These are phyloP conservation scores for Orychophragmus violaceus DNA, from an alignment of 345 rosid species.

Conservation along the genomic window DNA sequence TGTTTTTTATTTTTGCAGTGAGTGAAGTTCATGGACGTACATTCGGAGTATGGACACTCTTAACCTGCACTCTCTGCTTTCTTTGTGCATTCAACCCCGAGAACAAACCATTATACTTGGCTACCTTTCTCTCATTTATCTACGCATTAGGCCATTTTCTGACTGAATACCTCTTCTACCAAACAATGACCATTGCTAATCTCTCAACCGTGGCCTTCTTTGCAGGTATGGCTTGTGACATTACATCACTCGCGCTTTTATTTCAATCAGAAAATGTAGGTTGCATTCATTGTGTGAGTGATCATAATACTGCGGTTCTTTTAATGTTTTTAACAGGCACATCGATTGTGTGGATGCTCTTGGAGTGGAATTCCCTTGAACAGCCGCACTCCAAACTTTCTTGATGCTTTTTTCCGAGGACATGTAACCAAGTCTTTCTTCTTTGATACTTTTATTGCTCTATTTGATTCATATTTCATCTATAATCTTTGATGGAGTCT, in stretches of 20 bases:
- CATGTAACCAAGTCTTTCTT: background rate
- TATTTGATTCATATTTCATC: background rate
- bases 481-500: background rate
- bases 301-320: background rate
- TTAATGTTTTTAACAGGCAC: slow-evolving; percentile 41
- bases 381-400: slow-evolving; percentile 26
- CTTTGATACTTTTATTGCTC: background rate
- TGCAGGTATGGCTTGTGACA: slow-evolving; percentile 52
- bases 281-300: background rate
- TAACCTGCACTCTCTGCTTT: slow-evolving; percentile 90
- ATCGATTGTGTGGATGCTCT: slow-evolving; percentile 83
- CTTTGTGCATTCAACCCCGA: slow-evolving; percentile 90
- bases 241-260: slow-evolving; percentile 9
- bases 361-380: slow-evolving; percentile 67
- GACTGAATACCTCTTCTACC: slow-evolving; percentile 69
- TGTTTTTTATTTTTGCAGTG: slow-evolving; percentile 43
- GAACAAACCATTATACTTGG: slow-evolving; percentile 68
- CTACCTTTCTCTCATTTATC: slow-evolving; percentile 76
- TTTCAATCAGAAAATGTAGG: background rate
- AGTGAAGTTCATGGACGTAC: slow-evolving; percentile 96
- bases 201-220: slow-evolving; percentile 72
- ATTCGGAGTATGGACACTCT: slow-evolving; percentile 92
- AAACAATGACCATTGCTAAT: slow-evolving; percentile 71
- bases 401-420: slow-evolving; percentile 6
- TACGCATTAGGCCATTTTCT: slow-evolving; percentile 85